Evolutionary conservation across 108 stramenopile species (phyloP), one percentile per base, ranked within the genome.

Genomic region (Stephanodiscus minutulus): DNA sequence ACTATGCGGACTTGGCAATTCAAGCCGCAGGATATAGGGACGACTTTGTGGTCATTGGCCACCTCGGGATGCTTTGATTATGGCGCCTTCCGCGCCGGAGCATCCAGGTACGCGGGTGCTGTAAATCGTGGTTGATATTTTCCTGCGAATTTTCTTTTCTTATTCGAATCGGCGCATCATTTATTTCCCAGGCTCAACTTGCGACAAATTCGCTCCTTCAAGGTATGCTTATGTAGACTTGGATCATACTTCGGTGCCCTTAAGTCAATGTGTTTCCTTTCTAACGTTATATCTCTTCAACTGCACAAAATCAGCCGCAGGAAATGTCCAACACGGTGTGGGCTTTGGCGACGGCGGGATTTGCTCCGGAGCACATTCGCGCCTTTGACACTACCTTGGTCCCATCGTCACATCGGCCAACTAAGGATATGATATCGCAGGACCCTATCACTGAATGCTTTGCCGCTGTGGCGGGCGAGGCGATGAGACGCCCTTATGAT

Each of bases 321-420:
- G 93, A 94, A 59, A 66, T 91, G 60, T 85, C 82, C 15, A 94
- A 91, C 54, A 76, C 80, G 18, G 64, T 82, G 17, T 94, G 90
- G 90, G 91, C 89, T 3, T 50, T 94, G 25, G 89, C 91, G 2
- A 94, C 85, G 17, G 88, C 91, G 20, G 87, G 82, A 46, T 77
- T 88, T 5, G 65, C 67, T 37, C 82, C 85, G 0, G 36, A 79
- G 47, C 73, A 86, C 44, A 75, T 61, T 21, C 77, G 79, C 39
- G 85, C 77, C 5, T 91, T 94, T 77, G 93, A 94, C 62, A 88
- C 86, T 17, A 84, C 86, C 11, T 64, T 92, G 15, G 74, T 93
- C 7, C 82, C 83, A 11, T 52, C 53, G 31, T 53, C 68, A 5
- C 47, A 70, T 27, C 62, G 82, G 49, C 82, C 84, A 31, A 61